Evolutionary conservation across 139 green algal genomes (phyloP), one percentile per base, ranked within the genome.

Genomic region (Chlamydomonas asymmetrica): DNA sequence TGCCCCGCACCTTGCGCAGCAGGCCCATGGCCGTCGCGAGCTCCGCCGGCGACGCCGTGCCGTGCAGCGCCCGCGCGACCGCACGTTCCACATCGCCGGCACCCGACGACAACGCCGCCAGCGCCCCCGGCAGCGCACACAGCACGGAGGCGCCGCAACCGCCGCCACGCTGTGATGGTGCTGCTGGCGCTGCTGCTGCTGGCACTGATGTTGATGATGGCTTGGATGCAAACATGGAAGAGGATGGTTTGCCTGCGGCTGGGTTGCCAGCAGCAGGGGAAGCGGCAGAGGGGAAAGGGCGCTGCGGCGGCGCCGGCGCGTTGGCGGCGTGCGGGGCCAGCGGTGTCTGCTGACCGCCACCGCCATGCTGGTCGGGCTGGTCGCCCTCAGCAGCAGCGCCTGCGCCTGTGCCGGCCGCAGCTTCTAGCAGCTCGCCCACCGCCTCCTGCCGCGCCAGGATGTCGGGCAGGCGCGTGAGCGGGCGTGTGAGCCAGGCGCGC

Each of bases 11-110:
- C 65, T 41, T n/a, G 34, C 41, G 35, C 49, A 92, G 78, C 22
- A 75, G 68, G 0, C 60, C 54, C 56, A 95, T 71, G 23, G 87
- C 75, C 6, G 54, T 66, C 22, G 89, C 75, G 31, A 94, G 85
- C 82, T 98, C 94, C 2, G 89, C 57, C 6, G 94, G 94, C 3
- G 84, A 84, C 23, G 88, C 87, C 31, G 84, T 97, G 67, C 86
- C 61, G 75, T 97, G 90, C 63, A 95, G 81, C 7, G 88, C 78
- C 2, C 94, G 84, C 5, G 82, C 91, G 34, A 97, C 31, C 31
- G 79, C 83, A 1, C 92, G 80, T 82, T 98, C 94, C 66, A 97
- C 59, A 81, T 98, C 93, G 0, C 18, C 48, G 48, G 48, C 48
- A 13, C 48, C 48, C 48, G 18, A 56, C 13, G 18, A 13, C 48